Base-by-base conservation (phyloP, 2,329 filamentous ascomycete genomes). In the Fusarium nygamai region DNA sequence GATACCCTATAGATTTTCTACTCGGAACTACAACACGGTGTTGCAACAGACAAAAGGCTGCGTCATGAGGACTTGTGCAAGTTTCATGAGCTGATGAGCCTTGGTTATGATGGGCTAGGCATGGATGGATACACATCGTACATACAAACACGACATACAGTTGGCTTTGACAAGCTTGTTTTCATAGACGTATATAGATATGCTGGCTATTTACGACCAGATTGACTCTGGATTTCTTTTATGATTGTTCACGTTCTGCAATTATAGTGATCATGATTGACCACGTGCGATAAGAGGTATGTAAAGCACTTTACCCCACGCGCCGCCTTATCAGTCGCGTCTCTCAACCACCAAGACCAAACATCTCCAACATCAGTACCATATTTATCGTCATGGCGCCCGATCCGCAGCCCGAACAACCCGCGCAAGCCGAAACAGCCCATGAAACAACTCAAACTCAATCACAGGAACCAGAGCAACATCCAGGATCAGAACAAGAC, bases 1-100 rank as follows among this genome's bases (percentile, higher is more conserved):
- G 77, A 78, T 78, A 78, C 77, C 77, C 77, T 72, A 75, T 79
- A 79, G 74, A 79, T 63, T 74, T 73, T 67, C 44, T 39, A 64
- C 53, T 68, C 60, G 69, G 56, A 71, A 75, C 48, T 43, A 62
- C 62, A 60, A 47, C 31, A 58, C 29, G 59, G 56, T 53, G 47
- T 51, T 63, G 27, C 34, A 36, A 54, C 31, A 39, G 47, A 60
- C 27, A 29, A 39, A 39, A 46, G 65, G 65, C 67, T 69, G 64
- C 66, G 24, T 54, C 54, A 64, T 58, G 36, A 51, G 51, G 46
- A 58, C 29, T 41, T 36, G 34, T 61, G 39, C 43, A 53, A 43
- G 39, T 43, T 34, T 31, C 48, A 66, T 59, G 63, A 60, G 65
- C 56, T 69, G 50, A 69, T 66, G 54, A 68, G 65, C 61, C 53